Base-by-base conservation (phyloP, 2,329 filamentous ascomycete genomes). In the Aspergillus udagawae region DNA sequence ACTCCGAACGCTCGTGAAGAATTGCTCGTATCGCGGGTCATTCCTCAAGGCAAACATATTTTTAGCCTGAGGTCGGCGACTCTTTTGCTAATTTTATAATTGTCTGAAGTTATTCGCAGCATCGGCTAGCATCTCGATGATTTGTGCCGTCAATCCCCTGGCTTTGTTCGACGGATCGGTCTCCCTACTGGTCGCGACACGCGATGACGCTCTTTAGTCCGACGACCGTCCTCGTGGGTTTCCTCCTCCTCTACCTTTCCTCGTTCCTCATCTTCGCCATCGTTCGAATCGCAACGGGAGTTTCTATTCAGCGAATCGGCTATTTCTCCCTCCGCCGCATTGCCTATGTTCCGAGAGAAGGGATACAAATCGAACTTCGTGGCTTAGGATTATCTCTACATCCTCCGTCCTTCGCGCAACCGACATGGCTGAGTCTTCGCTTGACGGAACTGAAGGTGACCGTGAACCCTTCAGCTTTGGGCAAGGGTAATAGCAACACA, bases 231-330 rank as follows among this genome's bases (percentile, higher is more conserved):
- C 85, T 96, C 69, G 93, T 93, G 73, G 81, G 96, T 66, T 69
- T 92, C 72, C 86, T 97, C 67, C 83, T 97, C 63, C 79, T 91
- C 60, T 99, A 97, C 78, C 84, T 99, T 48, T 89, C 86, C 60
- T 92, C 93, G 60, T 99, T 99, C 71, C 87, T 99, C 59, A 75
- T 97, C 58, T 96, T 99, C 74, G 94, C 94, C 68, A 84, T 97
- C 66, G 78, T 99, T 62, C 91, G 94, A 65, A 92, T 97, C 66
- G 81, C 93, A 60, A 97, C 93, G 38, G 94, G 94, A 60, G 82
- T 99, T 56, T 99, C 94, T 5, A 96, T 99, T 63, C 95, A 99
- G 76, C 87, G 94, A 65, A 85, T 99, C 65, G 94, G 94, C 61
- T 96, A 95, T 73, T 87, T 95, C 65, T 96, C 94, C 38, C 82